Evolutionary conservation across 139 green algal genomes (phyloP).

Genomic region (Asterochloris sp.): DNA sequence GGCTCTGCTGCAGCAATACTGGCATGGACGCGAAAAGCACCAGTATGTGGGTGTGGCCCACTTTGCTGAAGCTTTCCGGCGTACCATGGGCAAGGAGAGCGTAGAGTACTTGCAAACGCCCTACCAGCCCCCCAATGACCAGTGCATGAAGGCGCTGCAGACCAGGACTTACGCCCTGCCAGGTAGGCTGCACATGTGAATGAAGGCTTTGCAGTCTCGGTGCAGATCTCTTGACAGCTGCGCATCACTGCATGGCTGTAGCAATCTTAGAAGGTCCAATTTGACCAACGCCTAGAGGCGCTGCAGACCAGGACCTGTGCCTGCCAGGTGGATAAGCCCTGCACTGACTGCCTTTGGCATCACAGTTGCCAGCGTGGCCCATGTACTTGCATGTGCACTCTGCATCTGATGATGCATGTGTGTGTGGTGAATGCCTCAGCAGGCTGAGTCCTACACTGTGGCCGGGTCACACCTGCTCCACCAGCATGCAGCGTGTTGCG

Average conservation of each 20-base stretch:
- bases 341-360: not conserved
- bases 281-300: not conserved
- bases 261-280: not conserved
- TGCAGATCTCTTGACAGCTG: not conserved
- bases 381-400: not conserved
- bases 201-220: not conserved
- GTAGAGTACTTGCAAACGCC: not conserved
- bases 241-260: not conserved
- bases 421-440: no score
- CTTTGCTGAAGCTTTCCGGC: slow-evolving; percentile 29
- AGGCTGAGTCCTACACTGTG: no score
- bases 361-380: not conserved
- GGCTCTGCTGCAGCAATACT: slow-evolving; percentile 34
- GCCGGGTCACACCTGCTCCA: no score
- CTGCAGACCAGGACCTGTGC: not conserved
- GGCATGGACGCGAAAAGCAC: slow-evolving; percentile 14
- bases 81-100: slow-evolving; percentile 15
- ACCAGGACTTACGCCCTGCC: slow-evolving; percentile 22
- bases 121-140: not conserved
- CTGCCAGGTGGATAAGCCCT: not conserved
- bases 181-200: not conserved
- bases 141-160: slow-evolving; percentile 26
- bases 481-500: no score
- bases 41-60: slow-evolving; percentile 28
- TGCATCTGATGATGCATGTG: no score